These are phyloP conservation scores for Pilobolus umbonatus DNA, from an alignment of 192 early-diverging fungal species.

Conservation along the genomic window DNA sequence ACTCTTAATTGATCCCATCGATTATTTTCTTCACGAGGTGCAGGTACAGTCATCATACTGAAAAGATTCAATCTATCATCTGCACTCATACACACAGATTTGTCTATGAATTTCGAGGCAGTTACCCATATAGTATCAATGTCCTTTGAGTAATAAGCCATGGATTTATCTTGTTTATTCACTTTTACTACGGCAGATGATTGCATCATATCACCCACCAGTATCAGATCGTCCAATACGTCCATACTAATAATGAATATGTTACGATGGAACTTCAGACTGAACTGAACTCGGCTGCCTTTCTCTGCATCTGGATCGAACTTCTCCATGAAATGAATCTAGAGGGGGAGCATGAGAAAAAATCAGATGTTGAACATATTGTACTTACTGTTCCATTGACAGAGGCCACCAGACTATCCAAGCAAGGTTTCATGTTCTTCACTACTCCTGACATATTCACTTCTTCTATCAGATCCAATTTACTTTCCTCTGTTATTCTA, in stretches of 20 bases:
- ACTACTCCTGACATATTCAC: constrained; percentile 59
- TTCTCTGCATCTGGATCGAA: constrained; percentile 7
- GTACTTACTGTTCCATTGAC: constrained; percentile 57
- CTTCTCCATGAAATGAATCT: constrained; percentile 9
- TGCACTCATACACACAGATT: constrained; percentile 55
- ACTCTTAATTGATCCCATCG: constrained; percentile 42
- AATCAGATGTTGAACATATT: not conserved
- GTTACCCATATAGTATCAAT: constrained; percentile 59
- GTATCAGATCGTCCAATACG: constrained; percentile 58
- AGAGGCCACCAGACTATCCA: constrained; percentile 61
- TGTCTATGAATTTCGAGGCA: constrained; percentile 52
- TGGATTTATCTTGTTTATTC: constrained; percentile 26
- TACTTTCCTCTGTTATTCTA: constrained; percentile 38
- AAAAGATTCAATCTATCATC: constrained; percentile 60
- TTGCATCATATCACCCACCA: constrained; percentile 82
- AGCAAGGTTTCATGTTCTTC: constrained; percentile 53
- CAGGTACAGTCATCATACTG: constrained; percentile 47
- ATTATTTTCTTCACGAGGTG: constrained; percentile 40
- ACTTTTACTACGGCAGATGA: constrained; percentile 60
- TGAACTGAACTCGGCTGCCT: constrained; percentile 24
- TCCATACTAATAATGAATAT: constrained; percentile 55
- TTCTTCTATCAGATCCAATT: constrained; percentile 47
- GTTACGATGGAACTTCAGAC: constrained; percentile 41
- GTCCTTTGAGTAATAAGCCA: constrained; percentile 61
- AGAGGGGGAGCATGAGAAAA: not conserved